Conservation (phyloP, 768 basidiomycete species). For the Lactifluus piperatus region DNA sequence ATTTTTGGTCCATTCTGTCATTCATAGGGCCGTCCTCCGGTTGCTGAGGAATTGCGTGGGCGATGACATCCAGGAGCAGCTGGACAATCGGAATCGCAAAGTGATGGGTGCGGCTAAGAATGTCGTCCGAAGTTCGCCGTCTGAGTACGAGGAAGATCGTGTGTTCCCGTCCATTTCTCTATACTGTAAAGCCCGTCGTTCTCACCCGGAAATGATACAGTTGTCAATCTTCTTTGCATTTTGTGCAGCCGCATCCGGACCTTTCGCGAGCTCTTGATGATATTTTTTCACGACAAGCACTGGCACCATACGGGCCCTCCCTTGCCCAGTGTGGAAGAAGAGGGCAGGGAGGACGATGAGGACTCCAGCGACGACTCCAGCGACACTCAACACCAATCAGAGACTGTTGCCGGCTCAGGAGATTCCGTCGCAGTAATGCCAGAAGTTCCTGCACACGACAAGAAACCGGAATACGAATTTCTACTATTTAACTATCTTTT, state of each 20-base stretch:
- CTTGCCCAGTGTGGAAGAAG: slow-evolving; percentile 66
- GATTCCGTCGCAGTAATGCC: not conserved
- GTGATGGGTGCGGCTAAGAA: slow-evolving; percentile 81
- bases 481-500: slow-evolving; percentile 92
- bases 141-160: slow-evolving; percentile 86
- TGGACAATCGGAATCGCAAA: slow-evolving; percentile 60
- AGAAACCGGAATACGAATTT: slow-evolving; percentile 89
- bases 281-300: slow-evolving; percentile 94
- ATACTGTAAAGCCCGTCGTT: not conserved
- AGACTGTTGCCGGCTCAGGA: not conserved
- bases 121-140: slow-evolving; percentile 58
- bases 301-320: slow-evolving; percentile 76
- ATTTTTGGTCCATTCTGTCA: slow-evolving; percentile 85
- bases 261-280: slow-evolving; percentile 84
- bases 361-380: slow-evolving; percentile 28
- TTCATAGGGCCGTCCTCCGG: slow-evolving; percentile 81
- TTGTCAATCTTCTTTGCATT: slow-evolving; percentile 88
- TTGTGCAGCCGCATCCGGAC: slow-evolving; percentile 88
- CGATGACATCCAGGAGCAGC: slow-evolving; percentile 83
- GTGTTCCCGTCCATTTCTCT: slow-evolving; percentile 27
- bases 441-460: slow-evolving; percentile 31
- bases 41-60: slow-evolving; percentile 82
- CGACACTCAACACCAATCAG: slow-evolving; percentile 13
- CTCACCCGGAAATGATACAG: slow-evolving; percentile 30
- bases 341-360: slow-evolving; percentile 35